These are phyloP conservation scores for Suillus fuscotomentosus DNA, from an alignment of 768 basidiomycete species.

Conservation along the genomic window DNA sequence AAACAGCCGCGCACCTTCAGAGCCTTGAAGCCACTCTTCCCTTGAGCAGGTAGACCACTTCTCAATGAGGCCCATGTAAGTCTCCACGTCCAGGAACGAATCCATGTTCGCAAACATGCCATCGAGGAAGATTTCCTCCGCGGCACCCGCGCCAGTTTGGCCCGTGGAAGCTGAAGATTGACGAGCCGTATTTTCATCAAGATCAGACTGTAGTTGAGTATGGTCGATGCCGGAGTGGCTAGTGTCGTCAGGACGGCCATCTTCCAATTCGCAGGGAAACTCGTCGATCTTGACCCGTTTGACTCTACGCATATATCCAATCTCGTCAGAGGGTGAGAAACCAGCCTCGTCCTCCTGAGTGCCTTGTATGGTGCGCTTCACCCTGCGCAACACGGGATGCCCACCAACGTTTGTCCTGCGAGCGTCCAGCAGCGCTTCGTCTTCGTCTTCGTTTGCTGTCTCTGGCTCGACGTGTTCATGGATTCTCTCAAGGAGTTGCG, in stretches of 20 bases:
- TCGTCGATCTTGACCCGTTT: background rate
- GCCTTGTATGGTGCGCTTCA: background rate
- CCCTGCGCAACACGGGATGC: background rate
- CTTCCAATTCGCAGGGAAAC: background rate
- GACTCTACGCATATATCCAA: background rate
- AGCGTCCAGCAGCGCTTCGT: background rate
- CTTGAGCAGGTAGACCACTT: slow-evolving; percentile 27
- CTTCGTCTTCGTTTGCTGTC: background rate
- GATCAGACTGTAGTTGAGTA: background rate
- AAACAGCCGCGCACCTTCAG: slow-evolving; percentile 22
- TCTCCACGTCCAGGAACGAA: slow-evolving; percentile 19
- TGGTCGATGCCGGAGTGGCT: background rate
- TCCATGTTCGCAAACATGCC: slow-evolving; percentile 20
- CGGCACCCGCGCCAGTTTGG: background rate
- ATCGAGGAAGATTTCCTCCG: slow-evolving; percentile 10
- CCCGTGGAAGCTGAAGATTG: background rate
- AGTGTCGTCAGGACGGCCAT: background rate
- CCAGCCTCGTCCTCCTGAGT: background rate
- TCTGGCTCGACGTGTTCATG: slow-evolving; percentile 1
- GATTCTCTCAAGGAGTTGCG: background rate
- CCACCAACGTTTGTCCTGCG: background rate
- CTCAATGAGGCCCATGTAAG: slow-evolving; percentile 22
- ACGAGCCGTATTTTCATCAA: background rate
- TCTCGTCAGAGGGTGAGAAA: background rate
- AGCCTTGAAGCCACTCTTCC: slow-evolving; percentile 31